phyloP scores from a whole-genome alignment of 805 yeast species.

The Ogataea sp. region DNA sequence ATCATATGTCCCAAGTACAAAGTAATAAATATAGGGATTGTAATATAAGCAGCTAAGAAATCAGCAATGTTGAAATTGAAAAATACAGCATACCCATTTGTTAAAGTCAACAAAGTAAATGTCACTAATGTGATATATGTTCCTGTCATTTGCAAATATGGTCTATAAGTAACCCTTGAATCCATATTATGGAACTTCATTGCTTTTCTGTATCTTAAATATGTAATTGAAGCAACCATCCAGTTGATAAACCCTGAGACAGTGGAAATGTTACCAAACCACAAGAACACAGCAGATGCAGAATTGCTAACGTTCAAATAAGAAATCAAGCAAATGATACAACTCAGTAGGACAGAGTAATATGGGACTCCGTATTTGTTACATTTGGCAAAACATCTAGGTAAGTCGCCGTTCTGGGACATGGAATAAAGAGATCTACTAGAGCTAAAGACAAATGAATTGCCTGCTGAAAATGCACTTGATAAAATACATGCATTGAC shows the following conservation, averaged over 20 bases:
- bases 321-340: conserved; percentile 40
- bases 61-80: conserved; percentile 38
- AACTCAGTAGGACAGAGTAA: conserved; percentile 33
- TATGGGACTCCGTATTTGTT: conserved; percentile 47
- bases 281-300: conserved; percentile 52
- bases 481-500: conserved; percentile 66
- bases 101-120: conserved; percentile 40
- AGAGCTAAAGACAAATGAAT: conserved; percentile 58
- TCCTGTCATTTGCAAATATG: conserved; percentile 49
- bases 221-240: conserved; percentile 48
- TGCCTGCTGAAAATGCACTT: conserved; percentile 62
- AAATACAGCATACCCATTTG: conserved; percentile 60
- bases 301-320: conserved; percentile 57
- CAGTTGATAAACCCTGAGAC: conserved; percentile 63
- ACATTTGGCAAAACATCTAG: conserved; percentile 43
- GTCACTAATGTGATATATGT: conserved; percentile 38
- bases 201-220: conserved; percentile 59
- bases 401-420: conserved; percentile 61
- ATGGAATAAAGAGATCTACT: conserved; percentile 60
- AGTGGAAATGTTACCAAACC: conserved; percentile 61
- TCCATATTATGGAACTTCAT: conserved; percentile 39
- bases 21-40: conserved; percentile 45
- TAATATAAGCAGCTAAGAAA: conserved; percentile 61
- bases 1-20: conserved; percentile 52
- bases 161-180: conserved; percentile 50